Evolutionary conservation across 495 filamentous ascomycete species (phyloP).

Genomic region (Penicillium daleae): DNA sequence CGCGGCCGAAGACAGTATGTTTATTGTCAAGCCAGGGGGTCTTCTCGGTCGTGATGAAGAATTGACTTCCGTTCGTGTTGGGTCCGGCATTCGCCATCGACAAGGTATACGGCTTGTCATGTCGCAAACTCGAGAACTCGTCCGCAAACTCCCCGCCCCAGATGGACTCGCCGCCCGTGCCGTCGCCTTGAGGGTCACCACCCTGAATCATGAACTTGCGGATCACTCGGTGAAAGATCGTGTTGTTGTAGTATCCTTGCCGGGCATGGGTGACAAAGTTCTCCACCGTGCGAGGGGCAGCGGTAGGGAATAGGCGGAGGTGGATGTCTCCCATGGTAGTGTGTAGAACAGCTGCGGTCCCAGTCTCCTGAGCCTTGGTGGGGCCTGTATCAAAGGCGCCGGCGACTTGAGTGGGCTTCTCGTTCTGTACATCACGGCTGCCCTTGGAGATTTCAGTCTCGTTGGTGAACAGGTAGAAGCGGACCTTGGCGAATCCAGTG

Average conservation of each 20-base stretch:
- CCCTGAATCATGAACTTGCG: conserved; percentile 97
- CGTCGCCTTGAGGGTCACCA: conserved; percentile 92
- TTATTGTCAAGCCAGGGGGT: conserved; percentile 95
- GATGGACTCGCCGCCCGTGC: conserved; percentile 94
- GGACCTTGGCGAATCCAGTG: conserved; percentile 84
- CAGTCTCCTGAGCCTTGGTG: conserved; percentile 68
- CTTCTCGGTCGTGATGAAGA: conserved; percentile 98
- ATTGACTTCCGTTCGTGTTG: conserved; percentile 80
- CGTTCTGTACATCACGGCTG: conserved; percentile 90
- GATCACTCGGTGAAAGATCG: conserved; percentile 96
- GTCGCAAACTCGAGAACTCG: conserved; percentile 87
- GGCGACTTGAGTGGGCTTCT: conserved; percentile 67
- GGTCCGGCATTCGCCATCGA: conserved; percentile 97
- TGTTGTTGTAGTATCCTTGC: conserved; percentile 92
- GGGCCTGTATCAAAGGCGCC: conserved; percentile 44
- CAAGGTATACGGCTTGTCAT: conserved; percentile 94
- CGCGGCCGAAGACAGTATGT: conserved; percentile 94
- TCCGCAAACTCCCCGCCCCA: conserved; percentile 97
- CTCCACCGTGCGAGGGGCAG: conserved; percentile 94
- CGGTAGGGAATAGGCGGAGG: conserved; percentile 88
- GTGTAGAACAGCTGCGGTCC: conserved; percentile 82
- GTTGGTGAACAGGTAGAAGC: conserved; percentile 99
- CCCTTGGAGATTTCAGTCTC: conserved; percentile 82
- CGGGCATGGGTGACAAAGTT: conserved; percentile 94
- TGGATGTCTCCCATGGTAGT: conserved; percentile 95